Evolutionary conservation across 768 basidiomycete species (phyloP).

Genomic region (Xerocomus brunneocitrinus): DNA sequence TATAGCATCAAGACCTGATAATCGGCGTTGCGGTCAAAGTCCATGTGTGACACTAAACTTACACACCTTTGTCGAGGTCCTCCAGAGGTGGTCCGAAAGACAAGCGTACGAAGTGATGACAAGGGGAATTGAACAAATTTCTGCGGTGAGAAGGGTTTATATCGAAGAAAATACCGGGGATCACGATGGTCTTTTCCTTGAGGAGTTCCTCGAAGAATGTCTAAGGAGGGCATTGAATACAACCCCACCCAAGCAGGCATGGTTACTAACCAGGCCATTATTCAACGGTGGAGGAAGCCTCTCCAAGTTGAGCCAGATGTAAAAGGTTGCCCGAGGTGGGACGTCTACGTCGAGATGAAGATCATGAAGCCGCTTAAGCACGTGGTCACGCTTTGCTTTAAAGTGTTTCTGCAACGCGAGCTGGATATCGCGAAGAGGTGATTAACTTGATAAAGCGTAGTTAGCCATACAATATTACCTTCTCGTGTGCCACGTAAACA

Average conservation of each 20-base stretch:
- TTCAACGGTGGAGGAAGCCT: slow-evolving; percentile 76
- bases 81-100: slow-evolving; percentile 82
- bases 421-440: slow-evolving; percentile 30
- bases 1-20: slow-evolving; percentile 78
- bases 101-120: slow-evolving; percentile 84
- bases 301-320: slow-evolving; percentile 89
- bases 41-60: background rate
- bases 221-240: slow-evolving; percentile 27
- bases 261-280: slow-evolving; percentile 69
- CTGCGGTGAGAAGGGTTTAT: slow-evolving; percentile 75
- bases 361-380: slow-evolving; percentile 72
- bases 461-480: slow-evolving; percentile 32
- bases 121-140: slow-evolving; percentile 86
- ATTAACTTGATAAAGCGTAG: background rate
- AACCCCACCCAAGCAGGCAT: background rate
- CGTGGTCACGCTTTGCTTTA: slow-evolving; percentile 86
- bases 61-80: slow-evolving; percentile 69
- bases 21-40: background rate
- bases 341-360: slow-evolving; percentile 75
- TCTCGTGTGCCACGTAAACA: slow-evolving; percentile 62
- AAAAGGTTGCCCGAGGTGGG: slow-evolving; percentile 82
- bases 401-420: slow-evolving; percentile 86
- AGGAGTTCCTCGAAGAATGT: slow-evolving; percentile 94
- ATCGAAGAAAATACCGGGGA: slow-evolving; percentile 89
- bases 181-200: slow-evolving; percentile 86